Conservation (phyloP, 2,329 filamentous ascomycete species). For the Ceratocystiopsis minuta region DNA sequence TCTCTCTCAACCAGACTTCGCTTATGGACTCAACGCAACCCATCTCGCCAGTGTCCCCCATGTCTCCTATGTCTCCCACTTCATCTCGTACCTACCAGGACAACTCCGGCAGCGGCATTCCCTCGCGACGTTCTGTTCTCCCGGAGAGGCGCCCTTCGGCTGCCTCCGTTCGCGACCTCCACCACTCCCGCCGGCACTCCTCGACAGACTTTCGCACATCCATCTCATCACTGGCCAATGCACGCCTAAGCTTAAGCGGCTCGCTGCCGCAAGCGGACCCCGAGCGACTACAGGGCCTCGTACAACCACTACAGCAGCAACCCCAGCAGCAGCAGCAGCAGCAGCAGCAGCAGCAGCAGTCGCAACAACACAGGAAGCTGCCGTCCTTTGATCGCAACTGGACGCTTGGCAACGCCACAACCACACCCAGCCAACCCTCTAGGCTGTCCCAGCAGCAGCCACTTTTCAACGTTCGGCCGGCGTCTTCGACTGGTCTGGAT, state of each 20-base stretch:
- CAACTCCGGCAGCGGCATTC: slow-evolving; percentile 15
- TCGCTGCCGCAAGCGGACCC: slow-evolving; percentile 15
- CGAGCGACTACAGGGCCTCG: too few species aligned
- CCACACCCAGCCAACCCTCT: slow-evolving; percentile 6
- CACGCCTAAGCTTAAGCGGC: too few species aligned
- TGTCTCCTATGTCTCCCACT: background rate
- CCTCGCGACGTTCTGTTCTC: slow-evolving; percentile 18
- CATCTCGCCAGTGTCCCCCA: slow-evolving; percentile 20
- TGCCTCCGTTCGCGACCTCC: slow-evolving; percentile 62
- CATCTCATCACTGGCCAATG: slow-evolving; percentile 8
- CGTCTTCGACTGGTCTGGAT: slow-evolving; percentile 34
- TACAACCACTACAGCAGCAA: slow-evolving; percentile 8
- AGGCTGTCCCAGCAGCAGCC: slow-evolving; percentile 9
- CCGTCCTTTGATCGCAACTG: slow-evolving; percentile 54
- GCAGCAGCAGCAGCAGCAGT: background rate
- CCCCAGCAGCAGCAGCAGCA: slow-evolving; percentile 12
- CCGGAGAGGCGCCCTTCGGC: slow-evolving; percentile 53
- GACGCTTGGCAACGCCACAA: slow-evolving; percentile 39
- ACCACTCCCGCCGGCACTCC: slow-evolving; percentile 74
- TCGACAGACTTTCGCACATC: slow-evolving; percentile 53
- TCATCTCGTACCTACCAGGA: slow-evolving; percentile 12
- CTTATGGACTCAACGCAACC: slow-evolving; percentile 25
- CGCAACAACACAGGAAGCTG: slow-evolving; percentile 35
- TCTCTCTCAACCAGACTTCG: slow-evolving; percentile 34
- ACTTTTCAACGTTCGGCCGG: slow-evolving; percentile 20